A percentile compares a stretch with the other conserved stretches of the same genome.
phyloP scores from a whole-genome alignment of 371 early-diverging fungal genomes.

The Mucor velutinosus region DNA sequence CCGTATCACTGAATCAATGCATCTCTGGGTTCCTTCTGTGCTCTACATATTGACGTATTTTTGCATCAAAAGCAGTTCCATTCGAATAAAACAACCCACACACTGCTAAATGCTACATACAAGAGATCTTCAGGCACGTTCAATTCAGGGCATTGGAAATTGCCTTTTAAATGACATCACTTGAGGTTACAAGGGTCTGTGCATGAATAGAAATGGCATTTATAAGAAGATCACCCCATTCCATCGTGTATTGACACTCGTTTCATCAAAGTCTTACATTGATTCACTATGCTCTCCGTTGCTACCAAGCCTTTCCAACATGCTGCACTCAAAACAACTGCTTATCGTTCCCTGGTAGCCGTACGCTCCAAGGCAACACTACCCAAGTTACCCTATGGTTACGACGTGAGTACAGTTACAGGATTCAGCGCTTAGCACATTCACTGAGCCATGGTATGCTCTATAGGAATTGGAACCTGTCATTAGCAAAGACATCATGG shows the following conservation, averaged over 20 bases:
- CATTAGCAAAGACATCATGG: slow-evolving; percentile 95
- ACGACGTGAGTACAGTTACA: slow-evolving; percentile 47
- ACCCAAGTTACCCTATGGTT: slow-evolving; percentile 76
- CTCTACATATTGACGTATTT: not conserved
- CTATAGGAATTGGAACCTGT: slow-evolving; percentile 88
- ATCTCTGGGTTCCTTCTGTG: not conserved
- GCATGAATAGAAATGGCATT: not conserved
- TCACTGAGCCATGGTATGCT: not conserved
- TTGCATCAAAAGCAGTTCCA: not conserved
- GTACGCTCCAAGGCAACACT: slow-evolving; percentile 69
- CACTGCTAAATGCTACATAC: not conserved
- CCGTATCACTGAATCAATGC: not conserved
- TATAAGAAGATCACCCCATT: not conserved
- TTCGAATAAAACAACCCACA: not conserved
- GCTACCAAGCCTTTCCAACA: slow-evolving; percentile 47
- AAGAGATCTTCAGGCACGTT: not conserved
- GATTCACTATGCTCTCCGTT: slow-evolving; percentile 39
- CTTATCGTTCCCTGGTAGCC: slow-evolving; percentile 48
- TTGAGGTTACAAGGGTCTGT: not conserved
- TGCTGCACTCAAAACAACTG: slow-evolving; percentile 21
- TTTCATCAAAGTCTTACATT: not conserved
- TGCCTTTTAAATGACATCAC: not conserved
- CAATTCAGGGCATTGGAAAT: not conserved
- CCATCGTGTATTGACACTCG: not conserved
- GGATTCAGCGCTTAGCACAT: not conserved